These are phyloP conservation scores for Lentinula boryana DNA, from an alignment of 768 basidiomycete genomes.

Conservation along the genomic window DNA sequence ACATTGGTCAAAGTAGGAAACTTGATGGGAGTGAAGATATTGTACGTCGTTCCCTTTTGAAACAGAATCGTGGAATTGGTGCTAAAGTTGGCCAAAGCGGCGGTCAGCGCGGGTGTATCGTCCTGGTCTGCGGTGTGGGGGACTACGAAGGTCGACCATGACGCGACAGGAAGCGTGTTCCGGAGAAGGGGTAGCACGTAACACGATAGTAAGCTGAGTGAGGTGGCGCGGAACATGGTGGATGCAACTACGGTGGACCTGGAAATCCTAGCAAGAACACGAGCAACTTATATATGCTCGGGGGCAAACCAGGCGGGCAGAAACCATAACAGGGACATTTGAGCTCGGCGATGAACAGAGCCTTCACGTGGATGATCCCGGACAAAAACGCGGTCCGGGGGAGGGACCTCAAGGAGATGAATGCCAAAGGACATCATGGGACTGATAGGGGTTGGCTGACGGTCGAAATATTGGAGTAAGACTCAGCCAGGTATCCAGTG, in stretches of 20 bases:
- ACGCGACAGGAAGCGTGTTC: not conserved
- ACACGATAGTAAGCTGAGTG: not conserved
- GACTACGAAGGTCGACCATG: conserved; percentile 46
- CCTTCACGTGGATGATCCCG: not conserved
- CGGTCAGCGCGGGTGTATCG: conserved; percentile 43
- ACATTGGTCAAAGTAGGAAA: conserved; percentile 53
- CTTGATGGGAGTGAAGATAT: conserved; percentile 53
- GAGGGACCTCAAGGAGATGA: not conserved
- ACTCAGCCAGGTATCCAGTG: not conserved
- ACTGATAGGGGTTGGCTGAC: not conserved
- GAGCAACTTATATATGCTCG: not conserved
- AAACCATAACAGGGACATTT: not conserved
- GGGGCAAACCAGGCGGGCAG: not conserved
- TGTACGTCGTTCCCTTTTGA: conserved; percentile 49
- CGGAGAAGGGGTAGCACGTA: not conserved
- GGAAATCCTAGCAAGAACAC: not conserved
- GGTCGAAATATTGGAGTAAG: not conserved
- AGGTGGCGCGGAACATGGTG: not conserved
- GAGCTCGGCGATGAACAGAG: not conserved
- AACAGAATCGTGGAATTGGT: conserved; percentile 51
- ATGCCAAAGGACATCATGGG: not conserved
- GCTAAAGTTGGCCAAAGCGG: conserved; percentile 26
- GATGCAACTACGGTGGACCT: not conserved
- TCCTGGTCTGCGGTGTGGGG: conserved; percentile 42
- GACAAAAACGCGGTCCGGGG: not conserved